Conservation (phyloP, 805 yeast genomes). For the Dipodascus albidus region DNA sequence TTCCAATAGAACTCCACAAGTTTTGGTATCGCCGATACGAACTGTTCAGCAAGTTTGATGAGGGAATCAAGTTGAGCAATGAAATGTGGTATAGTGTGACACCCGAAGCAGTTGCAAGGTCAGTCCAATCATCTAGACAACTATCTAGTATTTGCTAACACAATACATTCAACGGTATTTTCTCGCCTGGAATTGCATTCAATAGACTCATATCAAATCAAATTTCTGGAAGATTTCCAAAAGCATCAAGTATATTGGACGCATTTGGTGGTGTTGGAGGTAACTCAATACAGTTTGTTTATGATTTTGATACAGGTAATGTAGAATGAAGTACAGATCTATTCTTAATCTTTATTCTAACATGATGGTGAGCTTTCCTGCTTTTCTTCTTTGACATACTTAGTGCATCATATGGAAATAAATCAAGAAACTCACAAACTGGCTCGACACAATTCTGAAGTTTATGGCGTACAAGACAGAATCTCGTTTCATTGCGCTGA, state of each 20-base stretch:
- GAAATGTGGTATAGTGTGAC: constrained; percentile 87
- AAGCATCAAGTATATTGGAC: constrained; percentile 35
- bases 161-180: too few species aligned
- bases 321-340: too few species aligned
- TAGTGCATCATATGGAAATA: constrained; percentile 16
- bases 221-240: constrained; percentile 12
- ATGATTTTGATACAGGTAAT: constrained; percentile 25
- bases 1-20: not conserved
- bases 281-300: constrained; percentile 62
- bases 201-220: constrained; percentile 19
- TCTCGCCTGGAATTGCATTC: not conserved
- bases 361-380: not conserved
- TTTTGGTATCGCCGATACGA: constrained; percentile 34
- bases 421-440: constrained; percentile 13
- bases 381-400: not conserved
- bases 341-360: too few species aligned
- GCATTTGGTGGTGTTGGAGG: constrained; percentile 87
- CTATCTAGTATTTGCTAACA: too few species aligned
- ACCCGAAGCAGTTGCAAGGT: constrained; percentile 60
- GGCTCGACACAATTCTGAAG: constrained; percentile 42
- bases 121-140: not conserved
- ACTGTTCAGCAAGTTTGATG: constrained; percentile 52
- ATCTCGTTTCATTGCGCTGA: constrained; percentile 39
- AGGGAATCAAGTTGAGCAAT: constrained; percentile 55
- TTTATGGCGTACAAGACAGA: constrained; percentile 45